Conservation (phyloP, 1,284 basidiomycete species). For the Sporisorium graminicola region DNA sequence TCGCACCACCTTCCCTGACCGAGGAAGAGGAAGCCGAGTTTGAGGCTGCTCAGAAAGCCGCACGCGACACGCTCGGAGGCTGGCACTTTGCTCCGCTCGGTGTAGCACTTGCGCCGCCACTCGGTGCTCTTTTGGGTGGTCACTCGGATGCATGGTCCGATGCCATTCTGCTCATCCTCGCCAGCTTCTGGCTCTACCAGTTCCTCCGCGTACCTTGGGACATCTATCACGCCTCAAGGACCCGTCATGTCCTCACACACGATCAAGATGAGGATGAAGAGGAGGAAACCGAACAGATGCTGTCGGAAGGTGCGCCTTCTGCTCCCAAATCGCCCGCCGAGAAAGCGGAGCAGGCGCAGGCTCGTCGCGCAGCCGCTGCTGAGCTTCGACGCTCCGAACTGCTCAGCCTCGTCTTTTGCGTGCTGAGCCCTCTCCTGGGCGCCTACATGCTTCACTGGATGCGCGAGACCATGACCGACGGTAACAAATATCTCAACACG, state of each 20-base stretch:
- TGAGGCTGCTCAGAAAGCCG: conserved; percentile 76
- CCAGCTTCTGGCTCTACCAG: conserved; percentile 69
- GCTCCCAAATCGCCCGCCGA: conserved; percentile 9
- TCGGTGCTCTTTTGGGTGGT: conserved; percentile 61
- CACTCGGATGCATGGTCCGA: conserved; percentile 70
- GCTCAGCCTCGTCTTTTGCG: conserved; percentile 61
- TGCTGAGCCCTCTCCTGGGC: conserved; percentile 67
- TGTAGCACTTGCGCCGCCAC: conserved; percentile 60
- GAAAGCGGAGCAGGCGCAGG: conserved; percentile 17
- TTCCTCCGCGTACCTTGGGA: conserved; percentile 58
- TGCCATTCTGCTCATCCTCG: conserved; percentile 69
- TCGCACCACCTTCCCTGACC: conserved; percentile 33
- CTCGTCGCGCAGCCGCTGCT: conserved; percentile 50
- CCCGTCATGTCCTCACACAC: conserved; percentile 59
- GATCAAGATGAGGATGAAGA: conserved; percentile 49
- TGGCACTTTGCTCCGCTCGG: conserved; percentile 63
- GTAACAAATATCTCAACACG: conserved; percentile 64
- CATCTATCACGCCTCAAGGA: conserved; percentile 48
- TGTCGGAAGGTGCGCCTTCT: conserved; percentile 2
- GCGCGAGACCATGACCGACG: conserved; percentile 65
- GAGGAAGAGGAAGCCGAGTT: conserved; percentile 71
- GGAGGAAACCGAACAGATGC: conserved; percentile 7
- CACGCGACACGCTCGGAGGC: conserved; percentile 46
- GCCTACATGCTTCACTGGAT: conserved; percentile 68
- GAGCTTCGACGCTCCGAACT: conserved; percentile 68